Evolutionary conservation across 73 alveolate genomes (phyloP), one percentile per base, ranked within the genome.

Genomic region (Blepharisma japonicum): DNA sequence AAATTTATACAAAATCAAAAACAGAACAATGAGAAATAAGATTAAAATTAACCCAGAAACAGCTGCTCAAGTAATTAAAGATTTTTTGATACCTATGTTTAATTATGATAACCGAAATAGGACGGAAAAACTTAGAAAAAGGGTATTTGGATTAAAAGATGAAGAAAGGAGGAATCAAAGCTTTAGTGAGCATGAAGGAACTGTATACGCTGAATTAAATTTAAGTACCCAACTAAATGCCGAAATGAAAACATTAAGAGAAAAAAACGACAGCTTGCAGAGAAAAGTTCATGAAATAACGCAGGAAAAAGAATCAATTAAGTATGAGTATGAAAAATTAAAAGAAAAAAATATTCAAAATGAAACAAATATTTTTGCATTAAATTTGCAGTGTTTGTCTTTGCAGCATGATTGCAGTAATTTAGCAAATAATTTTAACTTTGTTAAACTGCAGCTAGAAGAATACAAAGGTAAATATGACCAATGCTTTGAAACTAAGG

Each of bases 71-170:
- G 91, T 83, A 6, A 87, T 83, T 8, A 14, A 79, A 55, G 66
- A 79, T 27, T 83, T 78, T 46, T 66, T 83, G 6, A 45, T 83
- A 68, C 91, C 91, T 23, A 55, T 83, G 80, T 83, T 83, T 68
- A 87, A 83, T 45, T 71, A 61, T 27, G 83, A 83, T 49, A 39
- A 45, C 21, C 77, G 83, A 79, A 27, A 11, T 14, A 14, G n/a
- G 51, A 25, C 42, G 42, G 42, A 32, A 32, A 32, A 32, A 32
- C 42, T 32, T 32, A 32, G 42, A 32, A 32, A 32, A 32, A 32
- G 42, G 42, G 42, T 32, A 32, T 32, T 32, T 32, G 42, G 42
- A 3, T 3, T 32, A 32, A 32, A 53, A 53, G 68, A 53, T n/a
- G 18, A 14, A n/a, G 32, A 53, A 53, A 53, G 3, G 68, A 53